These are phyloP conservation scores for Metschnikowia orientalis DNA, from an alignment of 805 yeast genomes.

Conservation along the genomic window DNA sequence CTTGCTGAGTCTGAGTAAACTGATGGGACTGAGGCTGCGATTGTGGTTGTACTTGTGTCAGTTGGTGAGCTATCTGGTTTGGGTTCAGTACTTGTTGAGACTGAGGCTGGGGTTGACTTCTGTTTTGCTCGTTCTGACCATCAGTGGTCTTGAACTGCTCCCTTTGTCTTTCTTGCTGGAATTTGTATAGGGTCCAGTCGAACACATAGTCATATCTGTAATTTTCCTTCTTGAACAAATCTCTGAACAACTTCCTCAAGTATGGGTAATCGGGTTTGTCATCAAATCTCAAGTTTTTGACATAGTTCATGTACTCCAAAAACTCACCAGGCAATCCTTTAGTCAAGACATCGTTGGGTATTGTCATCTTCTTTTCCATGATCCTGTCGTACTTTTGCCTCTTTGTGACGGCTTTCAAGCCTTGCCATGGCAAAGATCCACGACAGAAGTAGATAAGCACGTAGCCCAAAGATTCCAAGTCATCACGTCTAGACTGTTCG, in stretches of 20 bases:
- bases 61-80: no score
- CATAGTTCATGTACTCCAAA: slow-evolving; percentile 79
- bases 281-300: slow-evolving; percentile 86
- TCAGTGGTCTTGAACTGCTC: slow-evolving; percentile 36
- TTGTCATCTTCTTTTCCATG: slow-evolving; percentile 23
- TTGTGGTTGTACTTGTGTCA: slow-evolving; percentile 3
- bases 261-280: slow-evolving; percentile 94
- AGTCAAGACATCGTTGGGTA: slow-evolving; percentile 20
- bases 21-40: slow-evolving; percentile 12
- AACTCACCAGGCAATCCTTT: slow-evolving; percentile 86
- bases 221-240: slow-evolving; percentile 79
- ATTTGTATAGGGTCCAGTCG: slow-evolving; percentile 93
- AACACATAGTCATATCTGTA: slow-evolving; percentile 91
- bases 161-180: slow-evolving; percentile 55
- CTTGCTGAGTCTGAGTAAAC: slow-evolving; percentile 8
- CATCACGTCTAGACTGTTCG: slow-evolving; percentile 21
- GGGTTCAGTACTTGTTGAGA: slow-evolving; percentile 11
- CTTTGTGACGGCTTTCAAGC: slow-evolving; percentile 22
- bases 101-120: slow-evolving; percentile 19
- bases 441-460: slow-evolving; percentile 21
- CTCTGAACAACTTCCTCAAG: slow-evolving; percentile 84
- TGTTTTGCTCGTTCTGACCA: slow-evolving; percentile 21
- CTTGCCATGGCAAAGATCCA: slow-evolving; percentile 23
- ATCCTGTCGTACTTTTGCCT: slow-evolving; percentile 22
- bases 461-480: slow-evolving; percentile 21